Evolutionary conservation across 2,329 filamentous ascomycete genomes (phyloP).

Genomic region (Rutstroemia sp.): DNA sequence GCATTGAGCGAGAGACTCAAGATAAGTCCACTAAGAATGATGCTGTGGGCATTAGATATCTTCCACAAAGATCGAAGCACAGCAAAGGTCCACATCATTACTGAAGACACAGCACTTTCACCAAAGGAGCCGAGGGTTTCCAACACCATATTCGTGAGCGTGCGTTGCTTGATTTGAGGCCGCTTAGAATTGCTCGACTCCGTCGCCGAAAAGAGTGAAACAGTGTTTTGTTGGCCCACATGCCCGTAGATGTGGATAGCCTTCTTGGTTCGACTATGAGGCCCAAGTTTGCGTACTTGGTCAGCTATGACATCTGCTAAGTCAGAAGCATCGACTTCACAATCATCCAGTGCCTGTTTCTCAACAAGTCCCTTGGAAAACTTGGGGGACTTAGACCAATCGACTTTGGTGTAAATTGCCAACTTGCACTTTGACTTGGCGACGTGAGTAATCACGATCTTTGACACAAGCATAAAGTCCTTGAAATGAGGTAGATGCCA

Average conservation of each 20-base stretch:
- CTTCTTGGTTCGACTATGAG: slow-evolving; percentile 66
- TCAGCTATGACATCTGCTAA: slow-evolving; percentile 70
- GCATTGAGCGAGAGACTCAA: slow-evolving; percentile 67
- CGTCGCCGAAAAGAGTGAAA: slow-evolving; percentile 48
- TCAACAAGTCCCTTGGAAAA: slow-evolving; percentile 56
- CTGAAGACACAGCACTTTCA: slow-evolving; percentile 65
- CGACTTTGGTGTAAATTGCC: slow-evolving; percentile 78
- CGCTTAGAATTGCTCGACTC: slow-evolving; percentile 40
- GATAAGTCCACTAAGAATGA: slow-evolving; percentile 63
- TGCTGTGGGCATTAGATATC: slow-evolving; percentile 62
- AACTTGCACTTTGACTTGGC: slow-evolving; percentile 90
- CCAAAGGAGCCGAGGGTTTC: slow-evolving; percentile 67
- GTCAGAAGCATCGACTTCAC: slow-evolving; percentile 64
- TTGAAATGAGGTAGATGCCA: slow-evolving; percentile 71
- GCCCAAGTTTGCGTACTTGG: slow-evolving; percentile 67
- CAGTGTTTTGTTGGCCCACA: slow-evolving; percentile 60
- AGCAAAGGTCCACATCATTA: slow-evolving; percentile 72
- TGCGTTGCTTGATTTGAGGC: slow-evolving; percentile 51
- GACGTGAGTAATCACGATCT: slow-evolving; percentile 88
- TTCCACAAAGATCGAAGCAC: slow-evolving; percentile 58
- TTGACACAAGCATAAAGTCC: slow-evolving; percentile 75
- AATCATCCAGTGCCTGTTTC: slow-evolving; percentile 67
- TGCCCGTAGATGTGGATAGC: slow-evolving; percentile 74
- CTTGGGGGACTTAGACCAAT: slow-evolving; percentile 66
- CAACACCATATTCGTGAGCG: slow-evolving; percentile 60